A percentile compares a stretch with the other conserved stretches of the same genome.
Conservation (phyloP, 352 stramenopile species). For the Globisporangium uncinulatum region DNA sequence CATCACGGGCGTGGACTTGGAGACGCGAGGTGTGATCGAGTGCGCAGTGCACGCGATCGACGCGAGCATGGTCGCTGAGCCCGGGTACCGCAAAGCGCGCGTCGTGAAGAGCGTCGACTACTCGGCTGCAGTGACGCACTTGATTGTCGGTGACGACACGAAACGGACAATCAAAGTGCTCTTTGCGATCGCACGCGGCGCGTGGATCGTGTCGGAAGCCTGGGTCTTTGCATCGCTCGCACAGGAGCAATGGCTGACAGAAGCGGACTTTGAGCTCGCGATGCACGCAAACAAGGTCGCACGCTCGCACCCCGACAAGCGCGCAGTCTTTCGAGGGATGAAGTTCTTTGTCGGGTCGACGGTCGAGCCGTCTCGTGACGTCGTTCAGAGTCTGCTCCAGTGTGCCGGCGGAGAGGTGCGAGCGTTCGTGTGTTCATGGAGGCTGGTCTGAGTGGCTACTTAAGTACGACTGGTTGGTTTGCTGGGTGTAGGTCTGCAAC, state of each 20-base stretch:
- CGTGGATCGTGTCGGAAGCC: constrained; percentile 74
- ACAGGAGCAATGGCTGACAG: constrained; percentile 59
- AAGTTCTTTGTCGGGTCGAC: constrained; percentile 74
- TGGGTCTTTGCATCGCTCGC: constrained; percentile 81
- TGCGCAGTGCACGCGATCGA: constrained; percentile 79
- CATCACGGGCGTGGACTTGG: constrained; percentile 65
- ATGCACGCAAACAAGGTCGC: constrained; percentile 44
- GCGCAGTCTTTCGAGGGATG: constrained; percentile 51
- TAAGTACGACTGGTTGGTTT: not conserved
- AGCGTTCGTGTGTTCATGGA: not conserved
- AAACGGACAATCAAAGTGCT: constrained; percentile 83
- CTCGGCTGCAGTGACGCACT: constrained; percentile 60
- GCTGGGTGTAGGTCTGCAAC: constrained; percentile 48
- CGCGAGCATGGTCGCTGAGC: constrained; percentile 40
- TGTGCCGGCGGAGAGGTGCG: constrained; percentile 68
- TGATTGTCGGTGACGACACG: constrained; percentile 60
- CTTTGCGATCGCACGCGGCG: constrained; percentile 73
- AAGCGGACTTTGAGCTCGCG: constrained; percentile 59
- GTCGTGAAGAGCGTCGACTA: constrained; percentile 81
- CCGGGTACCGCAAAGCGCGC: constrained; percentile 50
- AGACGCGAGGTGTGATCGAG: constrained; percentile 53
- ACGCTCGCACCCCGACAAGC: constrained; percentile 35
- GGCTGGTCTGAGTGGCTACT: not conserved
- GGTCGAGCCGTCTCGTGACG: constrained; percentile 64
- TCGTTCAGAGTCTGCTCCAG: constrained; percentile 69